Conservation (phyloP, 2,329 filamentous ascomycete genomes). For the Pezizomycotina sp. region DNA sequence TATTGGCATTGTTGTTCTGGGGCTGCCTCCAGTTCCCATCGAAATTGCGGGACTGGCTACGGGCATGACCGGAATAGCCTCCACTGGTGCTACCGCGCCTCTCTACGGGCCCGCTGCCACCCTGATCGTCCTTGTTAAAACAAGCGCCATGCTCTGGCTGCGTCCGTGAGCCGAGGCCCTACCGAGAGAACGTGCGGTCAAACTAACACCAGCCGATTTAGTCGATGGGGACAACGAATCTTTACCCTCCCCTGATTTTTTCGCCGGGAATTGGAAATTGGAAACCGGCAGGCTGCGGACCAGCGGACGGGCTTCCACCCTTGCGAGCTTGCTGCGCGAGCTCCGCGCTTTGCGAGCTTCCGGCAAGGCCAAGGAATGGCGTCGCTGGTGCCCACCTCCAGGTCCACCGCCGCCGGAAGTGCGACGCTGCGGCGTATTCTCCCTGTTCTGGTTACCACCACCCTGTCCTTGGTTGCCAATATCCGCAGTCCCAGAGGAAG, state of each 20-base stretch:
- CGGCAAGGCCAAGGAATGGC: conserved; percentile 83
- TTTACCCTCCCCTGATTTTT: conserved; percentile 36
- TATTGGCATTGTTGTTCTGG: conserved; percentile 25
- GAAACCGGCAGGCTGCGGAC: conserved; percentile 41
- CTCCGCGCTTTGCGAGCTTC: conserved; percentile 98
- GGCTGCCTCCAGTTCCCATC: conserved; percentile 96
- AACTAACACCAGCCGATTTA: conserved; percentile 39
- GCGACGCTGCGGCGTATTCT: conserved; percentile 22
- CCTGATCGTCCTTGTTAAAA: conserved; percentile 38
- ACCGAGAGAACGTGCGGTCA: conserved; percentile 39
- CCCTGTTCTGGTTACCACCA: too few species aligned
- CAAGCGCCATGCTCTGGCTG: conserved; percentile 81
- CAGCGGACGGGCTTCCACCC: conserved; percentile 69
- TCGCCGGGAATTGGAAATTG: conserved; percentile 70
- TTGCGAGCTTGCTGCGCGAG: conserved; percentile 49
- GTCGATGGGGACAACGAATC: conserved; percentile 37
- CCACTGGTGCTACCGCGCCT: conserved; percentile 51
- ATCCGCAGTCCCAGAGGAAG: conserved; percentile 63
- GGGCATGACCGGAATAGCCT: conserved; percentile 47
- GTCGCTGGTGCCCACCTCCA: conserved; percentile 73
- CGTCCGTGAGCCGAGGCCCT: conserved; percentile 51
- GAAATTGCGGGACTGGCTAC: conserved; percentile 80
- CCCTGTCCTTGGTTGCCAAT: conserved; percentile 59
- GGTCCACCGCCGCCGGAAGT: conserved; percentile 51
- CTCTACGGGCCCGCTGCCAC: conserved; percentile 55